Evolutionary conservation across 305 asterid species (phyloP), one percentile per base, ranked within the genome.

Genomic region (Fraxinus platypoda): DNA sequence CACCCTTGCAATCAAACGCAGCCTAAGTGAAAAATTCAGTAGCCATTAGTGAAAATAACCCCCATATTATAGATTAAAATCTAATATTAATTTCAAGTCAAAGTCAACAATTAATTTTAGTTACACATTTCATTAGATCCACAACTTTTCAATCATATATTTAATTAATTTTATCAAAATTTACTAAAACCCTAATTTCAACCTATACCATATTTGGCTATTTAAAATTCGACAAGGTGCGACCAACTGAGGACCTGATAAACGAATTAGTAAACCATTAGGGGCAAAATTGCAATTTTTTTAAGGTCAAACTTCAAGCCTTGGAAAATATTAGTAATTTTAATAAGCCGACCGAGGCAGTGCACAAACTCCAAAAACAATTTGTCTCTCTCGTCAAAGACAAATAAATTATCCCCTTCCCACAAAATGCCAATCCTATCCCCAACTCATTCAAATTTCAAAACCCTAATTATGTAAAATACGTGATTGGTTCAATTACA

Each of bases 391-490:
- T 46, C 82, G 70, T 30, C 80, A 76, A 84, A 82, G 88, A 81
- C 87, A 78, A 84, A 84, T 37, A 66, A 57, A 78, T 76, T 41
- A 78, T 71, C 57, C 64, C 13, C 80, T 72, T 70, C 30, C 33
- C 70, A 4, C 30, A 30, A 84, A 88, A 86, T 83, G 89, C 83
- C 88, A 81, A 77, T 81, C 80, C 78, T 30, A 33, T 83, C 87
- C 83, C 68, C 78, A 49, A 13, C n/a, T 23, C 17, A 26, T 82
- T 86, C 85, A 84, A 86, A 86, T 82, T 88, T 86, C 83, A 84
- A 81, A 72, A 12, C 35, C 77, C 26, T 13, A 13, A 25, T 5
- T 6, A 30, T 46, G 41, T 77, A 26, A 68, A 26, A 68, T 70
- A 70, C 6, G 37, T 70, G 21, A 13, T 12, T 30, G 37, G 13